These are phyloP conservation scores for Globisporangium acanthophoron DNA, from an alignment of 352 stramenopile genomes.

Conservation along the genomic window DNA sequence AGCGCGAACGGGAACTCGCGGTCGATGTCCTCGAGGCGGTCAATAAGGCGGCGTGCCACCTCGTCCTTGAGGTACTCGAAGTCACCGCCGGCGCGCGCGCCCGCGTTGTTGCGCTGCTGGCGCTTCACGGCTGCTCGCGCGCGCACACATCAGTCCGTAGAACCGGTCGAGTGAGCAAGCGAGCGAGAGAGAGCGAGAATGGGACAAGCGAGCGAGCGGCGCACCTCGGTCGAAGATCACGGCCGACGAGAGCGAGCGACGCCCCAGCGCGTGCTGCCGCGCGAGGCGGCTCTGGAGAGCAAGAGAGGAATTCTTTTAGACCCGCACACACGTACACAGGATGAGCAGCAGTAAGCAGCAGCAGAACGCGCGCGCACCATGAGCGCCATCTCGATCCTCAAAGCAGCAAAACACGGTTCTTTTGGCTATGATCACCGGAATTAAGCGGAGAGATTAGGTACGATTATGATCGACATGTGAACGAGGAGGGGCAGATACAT, in stretches of 20 bases:
- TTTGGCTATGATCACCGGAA: too few species aligned
- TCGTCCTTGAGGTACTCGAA: slow-evolving; percentile 87
- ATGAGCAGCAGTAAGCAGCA: not conserved
- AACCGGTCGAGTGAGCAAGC: slow-evolving; percentile 3
- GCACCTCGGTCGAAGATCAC: slow-evolving; percentile 61
- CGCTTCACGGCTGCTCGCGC: slow-evolving; percentile 56
- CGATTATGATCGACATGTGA: too few species aligned
- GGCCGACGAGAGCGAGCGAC: slow-evolving; percentile 38
- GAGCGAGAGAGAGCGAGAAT: not conserved
- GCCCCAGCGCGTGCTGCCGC: slow-evolving; percentile 14
- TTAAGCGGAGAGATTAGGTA: not conserved
- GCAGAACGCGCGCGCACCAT: slow-evolving; percentile 8
- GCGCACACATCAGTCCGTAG: too few species aligned
- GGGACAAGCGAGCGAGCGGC: too few species aligned
- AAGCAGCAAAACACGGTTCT: too few species aligned
- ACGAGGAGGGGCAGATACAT: too few species aligned
- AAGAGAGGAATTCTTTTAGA: not conserved
- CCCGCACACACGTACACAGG: too few species aligned
- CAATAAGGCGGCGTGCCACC: slow-evolving; percentile 74
- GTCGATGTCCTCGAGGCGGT: slow-evolving; percentile 82
- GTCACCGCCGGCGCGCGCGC: slow-evolving; percentile 49
- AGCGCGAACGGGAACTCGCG: slow-evolving; percentile 75
- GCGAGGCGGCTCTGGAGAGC: slow-evolving; percentile 24
- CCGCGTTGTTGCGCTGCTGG: slow-evolving; percentile 78
- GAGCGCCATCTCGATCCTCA: too few species aligned